These are phyloP conservation scores for Acidomyces sp. DNA, from an alignment of 495 filamentous ascomycete species.

Conservation along the genomic window DNA sequence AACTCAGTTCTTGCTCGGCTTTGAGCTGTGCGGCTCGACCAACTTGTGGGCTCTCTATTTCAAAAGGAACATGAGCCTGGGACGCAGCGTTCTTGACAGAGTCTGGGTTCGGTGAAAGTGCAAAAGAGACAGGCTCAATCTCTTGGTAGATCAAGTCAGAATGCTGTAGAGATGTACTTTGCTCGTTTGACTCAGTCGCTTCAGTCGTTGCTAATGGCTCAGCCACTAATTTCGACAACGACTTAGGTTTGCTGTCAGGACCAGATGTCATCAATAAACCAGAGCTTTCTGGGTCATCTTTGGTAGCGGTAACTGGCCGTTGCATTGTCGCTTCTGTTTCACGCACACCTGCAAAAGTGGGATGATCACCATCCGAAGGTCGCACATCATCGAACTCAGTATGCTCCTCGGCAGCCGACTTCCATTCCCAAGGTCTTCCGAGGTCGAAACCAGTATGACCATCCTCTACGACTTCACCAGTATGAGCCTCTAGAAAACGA, in stretches of 20 bases:
- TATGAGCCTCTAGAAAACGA: constrained; percentile 3
- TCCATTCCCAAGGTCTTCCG: constrained; percentile 7
- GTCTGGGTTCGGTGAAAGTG: no score
- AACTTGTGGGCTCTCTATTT: no score
- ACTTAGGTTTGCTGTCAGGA: constrained; percentile 1
- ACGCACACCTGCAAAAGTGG: no score
- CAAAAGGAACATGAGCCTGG: no score
- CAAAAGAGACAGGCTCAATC: constrained; percentile 12
- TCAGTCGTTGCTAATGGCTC: neutral
- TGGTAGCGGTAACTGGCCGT: no score
- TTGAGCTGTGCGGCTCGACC: neutral
- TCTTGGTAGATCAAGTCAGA: constrained; percentile 14
- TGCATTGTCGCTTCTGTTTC: no score
- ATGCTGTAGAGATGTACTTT: constrained; percentile 1
- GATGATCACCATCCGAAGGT: neutral
- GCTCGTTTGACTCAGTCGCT: neutral
- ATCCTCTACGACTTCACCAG: constrained; percentile 15
- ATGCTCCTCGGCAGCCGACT: no score
- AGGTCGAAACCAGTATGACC: constrained; percentile 22
- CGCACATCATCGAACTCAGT: constrained; percentile 2
- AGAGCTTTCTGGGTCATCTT: no score
- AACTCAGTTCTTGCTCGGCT: constrained; percentile 12
- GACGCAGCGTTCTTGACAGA: no score
- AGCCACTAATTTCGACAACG: neutral
- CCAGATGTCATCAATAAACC: no score